phyloP scores from a whole-genome alignment of 108 stramenopile genomes.

The Nitzschia palea region DNA sequence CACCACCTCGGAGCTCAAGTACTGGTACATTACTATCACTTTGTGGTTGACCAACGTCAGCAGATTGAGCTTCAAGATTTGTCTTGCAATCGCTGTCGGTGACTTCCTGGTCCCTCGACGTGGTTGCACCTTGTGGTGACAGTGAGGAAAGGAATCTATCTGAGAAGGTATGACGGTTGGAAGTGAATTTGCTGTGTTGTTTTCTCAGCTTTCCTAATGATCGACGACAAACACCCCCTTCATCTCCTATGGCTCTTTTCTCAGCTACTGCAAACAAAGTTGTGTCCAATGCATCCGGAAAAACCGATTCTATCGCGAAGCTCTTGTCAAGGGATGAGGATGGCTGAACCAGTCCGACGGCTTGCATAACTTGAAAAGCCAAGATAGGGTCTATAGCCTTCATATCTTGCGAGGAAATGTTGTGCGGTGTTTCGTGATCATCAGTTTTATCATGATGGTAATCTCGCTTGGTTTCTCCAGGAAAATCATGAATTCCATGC shows the following conservation, averaged over 20 bases:
- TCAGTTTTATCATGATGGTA: too few species aligned
- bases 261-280: conserved; percentile 11
- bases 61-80: not conserved
- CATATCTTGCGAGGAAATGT: too few species aligned
- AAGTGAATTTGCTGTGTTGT: conserved; percentile 1
- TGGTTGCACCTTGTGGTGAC: not conserved
- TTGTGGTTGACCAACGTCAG: not conserved
- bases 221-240: conserved; percentile 5
- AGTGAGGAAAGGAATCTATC: not conserved
- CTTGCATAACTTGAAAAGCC: conserved; percentile 64
- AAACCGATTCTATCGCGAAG: not conserved
- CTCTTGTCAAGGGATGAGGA: conserved; percentile 4
- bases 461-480: not conserved
- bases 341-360: conserved; percentile 55
- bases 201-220: conserved; percentile 8
- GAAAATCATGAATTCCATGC: conserved; percentile 35
- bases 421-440: too few species aligned
- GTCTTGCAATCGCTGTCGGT: too few species aligned
- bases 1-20: conserved; percentile 24
- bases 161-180: not conserved
- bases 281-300: conserved; percentile 3
- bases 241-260: conserved; percentile 15
- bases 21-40: not conserved
- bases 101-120: too few species aligned
- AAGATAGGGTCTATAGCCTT: conserved; percentile 53